phyloP scores from a whole-genome alignment of 1,284 basidiomycete genomes.

The Malassezia pachydermatis region DNA sequence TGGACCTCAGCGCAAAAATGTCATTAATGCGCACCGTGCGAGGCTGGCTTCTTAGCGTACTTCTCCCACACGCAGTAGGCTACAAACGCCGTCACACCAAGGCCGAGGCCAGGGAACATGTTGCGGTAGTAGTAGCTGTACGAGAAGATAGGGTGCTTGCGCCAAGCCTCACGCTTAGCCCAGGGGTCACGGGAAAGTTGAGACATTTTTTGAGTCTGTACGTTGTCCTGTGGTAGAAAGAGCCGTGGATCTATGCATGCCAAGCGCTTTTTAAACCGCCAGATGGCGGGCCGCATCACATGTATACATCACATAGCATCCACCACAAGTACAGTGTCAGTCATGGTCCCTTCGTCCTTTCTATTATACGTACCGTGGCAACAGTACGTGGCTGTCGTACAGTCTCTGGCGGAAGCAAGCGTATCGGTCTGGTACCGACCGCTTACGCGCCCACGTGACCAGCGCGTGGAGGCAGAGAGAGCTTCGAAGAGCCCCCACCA shows the following conservation, averaged over 20 bases:
- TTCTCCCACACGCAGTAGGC: slow-evolving; percentile 23
- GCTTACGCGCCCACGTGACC: too few species aligned
- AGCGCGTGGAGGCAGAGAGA: too few species aligned
- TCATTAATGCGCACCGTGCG: slow-evolving; percentile 2
- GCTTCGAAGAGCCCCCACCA: too few species aligned
- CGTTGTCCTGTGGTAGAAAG: too few species aligned
- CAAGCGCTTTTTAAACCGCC: not conserved
- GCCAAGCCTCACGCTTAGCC: slow-evolving; percentile 47
- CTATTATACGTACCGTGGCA: too few species aligned
- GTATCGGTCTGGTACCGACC: too few species aligned
- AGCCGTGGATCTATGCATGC: too few species aligned
- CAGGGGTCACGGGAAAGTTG: slow-evolving; percentile 43
- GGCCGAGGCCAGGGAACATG: slow-evolving; percentile 44
- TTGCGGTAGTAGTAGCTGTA: slow-evolving; percentile 37
- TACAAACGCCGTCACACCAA: slow-evolving; percentile 37
- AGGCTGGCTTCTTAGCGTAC: slow-evolving; percentile 2
- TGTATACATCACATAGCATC: not conserved
- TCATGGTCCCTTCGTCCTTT: too few species aligned
- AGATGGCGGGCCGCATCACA: not conserved
- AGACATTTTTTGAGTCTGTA: slow-evolving; percentile 26
- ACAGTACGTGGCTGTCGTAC: too few species aligned
- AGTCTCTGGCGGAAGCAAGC: too few species aligned
- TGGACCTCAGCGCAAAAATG: too few species aligned
- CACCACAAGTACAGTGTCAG: too few species aligned
- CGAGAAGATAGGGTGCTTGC: slow-evolving; percentile 47